Evolutionary conservation across 1,139 yeast genomes (phyloP), one percentile per base, ranked within the genome.

Genomic region (Zygoascus meyerae): DNA sequence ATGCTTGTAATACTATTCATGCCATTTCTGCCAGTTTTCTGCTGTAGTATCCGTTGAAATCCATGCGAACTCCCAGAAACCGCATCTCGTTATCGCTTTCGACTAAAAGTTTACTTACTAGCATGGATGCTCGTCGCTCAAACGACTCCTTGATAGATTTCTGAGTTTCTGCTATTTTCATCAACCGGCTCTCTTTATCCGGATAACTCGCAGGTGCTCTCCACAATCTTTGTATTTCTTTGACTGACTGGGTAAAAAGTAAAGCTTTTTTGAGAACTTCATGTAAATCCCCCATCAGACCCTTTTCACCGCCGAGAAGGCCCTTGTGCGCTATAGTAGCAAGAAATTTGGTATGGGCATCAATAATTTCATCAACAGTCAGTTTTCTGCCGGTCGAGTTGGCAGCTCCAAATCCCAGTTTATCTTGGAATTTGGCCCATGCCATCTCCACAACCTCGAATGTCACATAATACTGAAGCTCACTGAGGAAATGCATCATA

Each of bases 391-490:
- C 45, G 42, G 52, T 51, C 34, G 28, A 18, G 12, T 30, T 31
- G 8, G 32, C 12, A 12, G 8, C 31, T 6, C n/a, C 36, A 4
- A 42, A 30, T 6, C 45, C 45, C 17, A 70, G 57, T 41, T 59
- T 57, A 7, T 47, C 48, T 44, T 60, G 62, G 39, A 70, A 48
- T 42, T 54, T 53, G 5, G 53, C 55, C 73, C 74, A 70, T 11
- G 70, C 64, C 51, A 65, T 59, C 47, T 68, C 72, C 10, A 70
- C 63, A 15, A 65, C 68, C 49, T 68, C 70, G 46, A 66, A 66
- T 35, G 64, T 61, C 36, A 68, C 58, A 48, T 68, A 69, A 52
- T 64, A 62, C 50, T 68, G 72, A 29, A 70, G 53, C 50, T 68
- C 72, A 42, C 61, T 52, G 21, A 67, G 54, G 44, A 70, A 66